These are phyloP conservation scores for Arachis stenosperma DNA, from an alignment of 306 rosid genomes.

Conservation along the genomic window DNA sequence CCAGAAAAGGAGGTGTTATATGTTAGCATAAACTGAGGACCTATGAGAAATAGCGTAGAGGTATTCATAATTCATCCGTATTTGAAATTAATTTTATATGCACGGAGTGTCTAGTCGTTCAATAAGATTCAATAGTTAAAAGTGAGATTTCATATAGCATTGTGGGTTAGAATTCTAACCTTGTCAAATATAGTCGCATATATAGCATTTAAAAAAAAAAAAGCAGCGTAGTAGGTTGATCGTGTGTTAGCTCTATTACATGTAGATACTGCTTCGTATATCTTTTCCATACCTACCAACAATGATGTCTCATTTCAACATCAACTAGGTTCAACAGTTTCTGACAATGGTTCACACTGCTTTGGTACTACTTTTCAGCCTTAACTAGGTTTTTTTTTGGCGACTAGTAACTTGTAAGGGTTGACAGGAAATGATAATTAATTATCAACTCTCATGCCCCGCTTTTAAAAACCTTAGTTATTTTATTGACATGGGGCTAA, in stretches of 20 bases:
- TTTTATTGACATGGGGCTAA: no score
- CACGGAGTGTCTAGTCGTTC: no score
- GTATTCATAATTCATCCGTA: no score
- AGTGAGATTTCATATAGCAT: no score
- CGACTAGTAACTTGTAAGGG: neutral
- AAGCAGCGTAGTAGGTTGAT: neutral
- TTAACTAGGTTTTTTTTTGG: neutral
- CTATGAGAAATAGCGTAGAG: no score
- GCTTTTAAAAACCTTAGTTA: constrained; percentile 4
- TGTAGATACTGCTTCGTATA: neutral
- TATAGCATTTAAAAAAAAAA: no score
- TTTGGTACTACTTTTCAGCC: constrained; percentile 25
- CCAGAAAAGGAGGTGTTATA: neutral
- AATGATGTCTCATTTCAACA: constrained; percentile 11
- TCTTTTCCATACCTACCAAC: constrained; percentile 10
- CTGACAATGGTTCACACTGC: constrained; percentile 9
- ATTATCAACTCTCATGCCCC: neutral
- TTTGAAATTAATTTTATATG: no score
- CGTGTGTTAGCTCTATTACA: neutral
- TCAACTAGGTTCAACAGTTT: constrained; percentile 1
- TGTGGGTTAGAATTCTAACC: no score
- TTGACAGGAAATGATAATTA: neutral
- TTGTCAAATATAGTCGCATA: no score
- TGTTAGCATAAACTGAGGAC: neutral
- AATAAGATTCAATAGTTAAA: no score